phyloP scores from a whole-genome alignment of 2,329 filamentous ascomycete genomes.

The Phialophora tarda region DNA sequence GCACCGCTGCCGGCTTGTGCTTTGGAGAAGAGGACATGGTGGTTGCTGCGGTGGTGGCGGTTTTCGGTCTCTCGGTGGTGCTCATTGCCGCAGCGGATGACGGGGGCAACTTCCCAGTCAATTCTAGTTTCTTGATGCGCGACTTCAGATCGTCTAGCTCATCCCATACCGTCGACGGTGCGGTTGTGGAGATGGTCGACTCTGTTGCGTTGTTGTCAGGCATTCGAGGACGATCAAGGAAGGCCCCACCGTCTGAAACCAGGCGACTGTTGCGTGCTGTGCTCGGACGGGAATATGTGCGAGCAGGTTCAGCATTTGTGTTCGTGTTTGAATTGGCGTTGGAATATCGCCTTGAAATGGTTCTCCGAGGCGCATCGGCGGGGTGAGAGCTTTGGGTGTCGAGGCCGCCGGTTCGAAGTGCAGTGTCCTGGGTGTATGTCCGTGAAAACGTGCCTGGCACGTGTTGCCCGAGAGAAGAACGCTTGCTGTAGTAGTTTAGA shows the following conservation, averaged over 20 bases:
- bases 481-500: constrained; percentile 35
- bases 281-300: constrained; percentile 24
- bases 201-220: constrained; percentile 62
- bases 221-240: constrained; percentile 47
- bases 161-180: constrained; percentile 95
- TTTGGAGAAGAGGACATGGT: constrained; percentile 91
- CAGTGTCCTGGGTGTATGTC: constrained; percentile 26
- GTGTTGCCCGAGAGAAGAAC: constrained; percentile 36
- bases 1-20: constrained; percentile 54
- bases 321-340: constrained; percentile 36
- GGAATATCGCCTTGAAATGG: constrained; percentile 34
- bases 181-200: constrained; percentile 85
- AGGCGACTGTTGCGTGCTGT: constrained; percentile 41
- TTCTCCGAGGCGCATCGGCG: constrained; percentile 22
- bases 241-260: constrained; percentile 36
- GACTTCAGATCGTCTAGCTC: constrained; percentile 95
- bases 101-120: constrained; percentile 84
- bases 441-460: constrained; percentile 32
- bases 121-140: constrained; percentile 84
- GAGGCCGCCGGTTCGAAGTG: constrained; percentile 16
- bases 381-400: constrained; percentile 24
- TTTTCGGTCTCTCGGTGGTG: constrained; percentile 81
- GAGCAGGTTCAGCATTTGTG: constrained; percentile 24
- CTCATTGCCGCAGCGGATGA: constrained; percentile 80
- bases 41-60: constrained; percentile 87